Conservation (phyloP, 352 stramenopile species). For the Phytophthora colocasiae region DNA sequence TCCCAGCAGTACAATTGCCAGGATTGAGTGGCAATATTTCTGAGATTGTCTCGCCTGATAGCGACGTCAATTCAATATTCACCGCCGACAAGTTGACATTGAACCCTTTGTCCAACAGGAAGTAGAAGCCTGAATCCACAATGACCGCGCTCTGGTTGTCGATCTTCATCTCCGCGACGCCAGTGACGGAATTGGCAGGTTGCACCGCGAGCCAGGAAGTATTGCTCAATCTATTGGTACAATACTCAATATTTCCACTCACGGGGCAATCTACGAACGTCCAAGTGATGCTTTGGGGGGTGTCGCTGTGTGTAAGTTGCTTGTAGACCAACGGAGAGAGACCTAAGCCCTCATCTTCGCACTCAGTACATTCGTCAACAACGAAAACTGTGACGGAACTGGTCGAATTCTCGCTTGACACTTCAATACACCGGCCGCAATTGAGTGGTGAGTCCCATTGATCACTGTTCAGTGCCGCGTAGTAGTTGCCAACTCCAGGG, state of each 20-base stretch:
- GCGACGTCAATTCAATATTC: constrained; percentile 51
- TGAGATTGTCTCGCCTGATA: constrained; percentile 52
- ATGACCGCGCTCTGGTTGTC: constrained; percentile 57
- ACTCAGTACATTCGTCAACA: constrained; percentile 71
- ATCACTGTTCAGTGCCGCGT: constrained; percentile 63
- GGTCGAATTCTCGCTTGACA: constrained; percentile 55
- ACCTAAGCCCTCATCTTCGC: constrained; percentile 55
- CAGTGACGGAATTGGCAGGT: constrained; percentile 40
- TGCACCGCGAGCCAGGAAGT: constrained; percentile 50
- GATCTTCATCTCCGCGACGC: constrained; percentile 43
- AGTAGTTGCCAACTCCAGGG: constrained; percentile 48
- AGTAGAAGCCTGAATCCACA: constrained; percentile 69
- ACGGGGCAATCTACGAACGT: constrained; percentile 56
- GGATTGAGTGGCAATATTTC: constrained; percentile 52
- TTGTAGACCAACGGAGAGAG: constrained; percentile 51
- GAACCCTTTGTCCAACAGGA: constrained; percentile 33
- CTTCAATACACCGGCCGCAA: constrained; percentile 69
- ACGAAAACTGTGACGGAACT: constrained; percentile 56
- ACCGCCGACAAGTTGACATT: constrained; percentile 41
- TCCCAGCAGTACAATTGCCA: constrained; percentile 49
- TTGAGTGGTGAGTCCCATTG: constrained; percentile 64
- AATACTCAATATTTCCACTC: constrained; percentile 50
- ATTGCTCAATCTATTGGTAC: constrained; percentile 47
- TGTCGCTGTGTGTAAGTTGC: constrained; percentile 43
- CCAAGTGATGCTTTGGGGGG: constrained; percentile 49